phyloP scores from a whole-genome alignment of 306 rosid genomes.

The Argentina anserina region DNA sequence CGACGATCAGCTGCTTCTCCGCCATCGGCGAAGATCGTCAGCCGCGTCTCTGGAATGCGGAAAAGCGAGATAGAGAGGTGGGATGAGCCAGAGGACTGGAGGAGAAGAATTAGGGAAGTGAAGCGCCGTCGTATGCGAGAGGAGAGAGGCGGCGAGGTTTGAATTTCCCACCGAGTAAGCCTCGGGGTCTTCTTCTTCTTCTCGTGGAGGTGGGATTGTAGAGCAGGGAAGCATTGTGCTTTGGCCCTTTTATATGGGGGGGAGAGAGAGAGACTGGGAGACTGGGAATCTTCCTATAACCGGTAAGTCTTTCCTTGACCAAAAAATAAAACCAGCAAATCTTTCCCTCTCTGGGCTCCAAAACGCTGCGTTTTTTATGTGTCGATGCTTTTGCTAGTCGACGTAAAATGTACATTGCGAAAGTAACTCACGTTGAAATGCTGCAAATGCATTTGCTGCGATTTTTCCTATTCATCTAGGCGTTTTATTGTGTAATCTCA shows the following conservation, averaged over 20 bases:
- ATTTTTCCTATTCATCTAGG: too few species aligned
- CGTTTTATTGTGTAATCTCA: too few species aligned
- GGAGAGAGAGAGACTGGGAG: too few species aligned
- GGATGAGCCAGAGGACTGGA: too few species aligned
- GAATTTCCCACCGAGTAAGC: neutral
- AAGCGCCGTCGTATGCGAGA: neutral
- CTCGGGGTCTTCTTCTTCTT: neutral
- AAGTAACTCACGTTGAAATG: too few species aligned
- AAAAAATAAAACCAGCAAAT: too few species aligned
- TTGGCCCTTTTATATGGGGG: neutral
- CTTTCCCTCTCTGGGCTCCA: too few species aligned
- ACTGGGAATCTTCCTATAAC: neutral
- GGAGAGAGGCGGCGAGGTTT: neutral
- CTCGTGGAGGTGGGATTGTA: neutral
- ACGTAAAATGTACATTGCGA: too few species aligned
- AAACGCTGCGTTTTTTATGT: too few species aligned
- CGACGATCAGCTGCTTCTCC: conserved; percentile 76
- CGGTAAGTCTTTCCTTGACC: too few species aligned
- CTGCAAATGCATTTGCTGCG: too few species aligned
- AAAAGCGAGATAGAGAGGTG: neutral
- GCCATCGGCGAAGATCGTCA: conserved; percentile 39
- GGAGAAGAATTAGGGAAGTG: neutral
- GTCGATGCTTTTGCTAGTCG: too few species aligned
- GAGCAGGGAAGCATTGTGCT: neutral
- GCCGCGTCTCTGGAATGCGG: neutral